Base-by-base conservation (phyloP, 2,329 filamentous ascomycete species). In the Blastomyces percursus region DNA sequence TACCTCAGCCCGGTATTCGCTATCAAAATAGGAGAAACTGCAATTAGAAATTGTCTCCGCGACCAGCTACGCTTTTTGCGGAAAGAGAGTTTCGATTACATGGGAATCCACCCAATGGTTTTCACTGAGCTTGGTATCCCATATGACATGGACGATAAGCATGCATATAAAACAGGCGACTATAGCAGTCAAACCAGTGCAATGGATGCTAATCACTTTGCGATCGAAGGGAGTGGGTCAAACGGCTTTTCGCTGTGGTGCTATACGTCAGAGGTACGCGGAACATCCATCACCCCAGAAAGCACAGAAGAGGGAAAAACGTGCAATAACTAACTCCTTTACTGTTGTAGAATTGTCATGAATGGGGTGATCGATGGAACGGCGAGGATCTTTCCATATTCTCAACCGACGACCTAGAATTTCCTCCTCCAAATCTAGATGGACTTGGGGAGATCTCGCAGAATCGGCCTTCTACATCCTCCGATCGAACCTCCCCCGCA, bases 41-140 rank as follows among this genome's bases (percentile, higher is more conserved):
- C 94, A 0, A 97, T 99, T 67, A 84, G 94, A 61, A 97, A 96
- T 70, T 96, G 90, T 73, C 87, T 99, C 75, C 85, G 85, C 52
- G 90, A 96, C 66, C 94, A 99, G 72, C 82, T 99, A 44, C 84
- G 85, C 6, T 88, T 87, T 0, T 88, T 99, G 60, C 83, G 86
- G 59, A 82, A 95, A 67, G 94, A 99, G 75, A 95, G 93, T 0
- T 77, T 88, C n/a, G 88, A 96, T 62, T 86, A 91, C 64, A 90
- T 91, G 80, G 94, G 94, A 24, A 85, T 89, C 27, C 92, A 95
- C 69, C 94, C 94, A 0, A 91, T 91, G 68, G 77, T 99, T 4
- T 85, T 96, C 74, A 95, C 91, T 0, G 94, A 99, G 72, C 97
- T 97, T 70, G 94, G 94, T 8, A 96, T 99, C 63, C 94, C 94